Conservation (phyloP, 345 rosid genomes). For the Eutrema yunnanense region DNA sequence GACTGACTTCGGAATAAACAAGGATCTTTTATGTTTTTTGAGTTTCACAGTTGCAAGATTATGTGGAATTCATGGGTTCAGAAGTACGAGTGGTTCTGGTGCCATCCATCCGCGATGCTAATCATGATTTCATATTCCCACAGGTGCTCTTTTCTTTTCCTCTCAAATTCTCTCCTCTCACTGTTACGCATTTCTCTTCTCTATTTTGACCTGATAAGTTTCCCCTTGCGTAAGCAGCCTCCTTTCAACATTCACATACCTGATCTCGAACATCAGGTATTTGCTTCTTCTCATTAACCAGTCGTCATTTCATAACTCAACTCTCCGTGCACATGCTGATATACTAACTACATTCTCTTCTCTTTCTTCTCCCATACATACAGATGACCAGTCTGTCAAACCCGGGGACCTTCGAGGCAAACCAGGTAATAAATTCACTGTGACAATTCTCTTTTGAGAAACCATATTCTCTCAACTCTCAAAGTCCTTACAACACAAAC, state of each 20-base stretch:
- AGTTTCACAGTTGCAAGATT: constrained; percentile 69
- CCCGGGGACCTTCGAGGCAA: constrained; percentile 77
- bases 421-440: constrained; percentile 45
- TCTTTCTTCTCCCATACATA: background rate
- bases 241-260: constrained; percentile 51
- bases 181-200: background rate
- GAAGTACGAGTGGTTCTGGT: constrained; percentile 57
- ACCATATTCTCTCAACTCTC: background rate
- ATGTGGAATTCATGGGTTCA: constrained; percentile 69
- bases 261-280: constrained; percentile 58
- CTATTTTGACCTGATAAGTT: background rate
- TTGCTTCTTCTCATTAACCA: background rate
- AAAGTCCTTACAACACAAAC: background rate
- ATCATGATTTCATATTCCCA: constrained; percentile 90
- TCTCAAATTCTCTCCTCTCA: background rate
- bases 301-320: background rate
- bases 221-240: constrained; percentile 51
- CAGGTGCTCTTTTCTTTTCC: constrained; percentile 88
- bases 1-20: background rate
- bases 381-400: constrained; percentile 70
- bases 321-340: background rate
- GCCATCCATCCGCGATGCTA: constrained; percentile 84
- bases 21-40: background rate
- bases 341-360: background rate
- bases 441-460: background rate